A percentile compares a stretch with the other conserved stretches of the same genome.
Evolutionary conservation across 2,329 filamentous ascomycete species (phyloP).

Genomic region (Colletotrichum echinochloae): DNA sequence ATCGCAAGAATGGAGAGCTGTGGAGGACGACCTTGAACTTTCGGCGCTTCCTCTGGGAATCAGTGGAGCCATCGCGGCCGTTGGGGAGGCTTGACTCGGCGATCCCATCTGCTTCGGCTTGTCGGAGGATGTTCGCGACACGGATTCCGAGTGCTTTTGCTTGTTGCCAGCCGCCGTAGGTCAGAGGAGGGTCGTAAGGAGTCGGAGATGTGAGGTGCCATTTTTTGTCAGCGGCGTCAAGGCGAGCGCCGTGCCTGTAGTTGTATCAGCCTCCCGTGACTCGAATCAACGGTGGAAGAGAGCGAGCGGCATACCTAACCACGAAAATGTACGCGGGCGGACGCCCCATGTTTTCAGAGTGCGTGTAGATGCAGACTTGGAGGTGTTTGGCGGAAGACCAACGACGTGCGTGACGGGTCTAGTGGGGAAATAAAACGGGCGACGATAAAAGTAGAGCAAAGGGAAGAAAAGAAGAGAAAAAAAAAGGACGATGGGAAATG

Average conservation of each 20-base stretch:
- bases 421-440: constrained; percentile 19
- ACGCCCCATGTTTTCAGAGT: constrained; percentile 51
- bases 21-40: constrained; percentile 87
- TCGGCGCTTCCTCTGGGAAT: constrained; percentile 59
- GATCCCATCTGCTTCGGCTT: constrained; percentile 60
- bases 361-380: constrained; percentile 9
- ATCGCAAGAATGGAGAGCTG: constrained; percentile 92
- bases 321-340: constrained; percentile 59
- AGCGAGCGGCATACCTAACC: constrained; percentile 53
- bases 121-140: constrained; percentile 79
- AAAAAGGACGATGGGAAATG: constrained; percentile 6
- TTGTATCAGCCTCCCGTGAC: constrained; percentile 12
- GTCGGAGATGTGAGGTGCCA: constrained; percentile 95
- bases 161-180: constrained; percentile 94
- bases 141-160: constrained; percentile 83
- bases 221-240: constrained; percentile 93
- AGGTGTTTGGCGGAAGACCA: constrained; percentile 6
- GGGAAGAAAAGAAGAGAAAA: constrained; percentile 5
- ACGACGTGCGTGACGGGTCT: constrained; percentile 20
- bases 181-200: constrained; percentile 94
- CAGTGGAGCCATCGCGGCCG: constrained; percentile 41
- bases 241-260: constrained; percentile 83
- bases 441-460: constrained; percentile 18
- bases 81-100: constrained; percentile 42
- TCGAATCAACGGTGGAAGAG: background rate